Conservation (phyloP, 306 rosid species). For the Datisca glomerata region DNA sequence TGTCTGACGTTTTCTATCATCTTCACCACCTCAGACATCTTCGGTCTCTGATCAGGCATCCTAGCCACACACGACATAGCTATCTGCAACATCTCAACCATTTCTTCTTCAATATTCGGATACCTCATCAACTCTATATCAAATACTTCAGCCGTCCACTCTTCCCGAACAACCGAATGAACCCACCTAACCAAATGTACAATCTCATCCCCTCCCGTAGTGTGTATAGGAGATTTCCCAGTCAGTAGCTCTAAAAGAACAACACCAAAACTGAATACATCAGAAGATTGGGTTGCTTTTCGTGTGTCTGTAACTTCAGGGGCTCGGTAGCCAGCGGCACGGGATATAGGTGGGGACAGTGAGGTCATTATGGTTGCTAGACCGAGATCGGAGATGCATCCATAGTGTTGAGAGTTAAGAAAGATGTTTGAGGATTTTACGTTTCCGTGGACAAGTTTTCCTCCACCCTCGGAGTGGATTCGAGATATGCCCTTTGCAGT, state of each 20-base stretch:
- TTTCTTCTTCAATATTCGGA: constrained; percentile 89
- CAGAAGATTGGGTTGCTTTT: constrained; percentile 67
- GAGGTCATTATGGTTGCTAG: constrained; percentile 69
- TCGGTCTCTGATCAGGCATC: constrained; percentile 81
- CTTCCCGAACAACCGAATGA: constrained; percentile 91
- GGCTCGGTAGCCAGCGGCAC: constrained; percentile 87
- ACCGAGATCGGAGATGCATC: constrained; percentile 80
- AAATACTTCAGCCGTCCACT: constrained; percentile 95
- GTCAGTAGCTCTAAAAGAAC: constrained; percentile 82
- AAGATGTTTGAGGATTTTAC: constrained; percentile 74
- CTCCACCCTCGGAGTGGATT: constrained; percentile 53
- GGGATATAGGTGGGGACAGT: constrained; percentile 52
- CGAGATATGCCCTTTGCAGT: constrained; percentile 73
- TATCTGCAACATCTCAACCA: constrained; percentile 90
- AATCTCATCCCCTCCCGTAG: constrained; percentile 77
- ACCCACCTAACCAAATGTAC: constrained; percentile 94
- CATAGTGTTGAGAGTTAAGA: constrained; percentile 39
- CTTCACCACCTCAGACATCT: constrained; percentile 46
- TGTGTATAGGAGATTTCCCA: constrained; percentile 77
- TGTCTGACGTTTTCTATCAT: constrained; percentile 63
- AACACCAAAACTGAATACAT: constrained; percentile 81
- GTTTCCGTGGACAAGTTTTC: constrained; percentile 79
- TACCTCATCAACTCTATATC: constrained; percentile 74
- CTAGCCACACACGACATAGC: constrained; percentile 78
- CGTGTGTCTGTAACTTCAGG: constrained; percentile 86